phyloP scores from a whole-genome alignment of 2,329 filamentous ascomycete genomes.

The Penicillium sp. region DNA sequence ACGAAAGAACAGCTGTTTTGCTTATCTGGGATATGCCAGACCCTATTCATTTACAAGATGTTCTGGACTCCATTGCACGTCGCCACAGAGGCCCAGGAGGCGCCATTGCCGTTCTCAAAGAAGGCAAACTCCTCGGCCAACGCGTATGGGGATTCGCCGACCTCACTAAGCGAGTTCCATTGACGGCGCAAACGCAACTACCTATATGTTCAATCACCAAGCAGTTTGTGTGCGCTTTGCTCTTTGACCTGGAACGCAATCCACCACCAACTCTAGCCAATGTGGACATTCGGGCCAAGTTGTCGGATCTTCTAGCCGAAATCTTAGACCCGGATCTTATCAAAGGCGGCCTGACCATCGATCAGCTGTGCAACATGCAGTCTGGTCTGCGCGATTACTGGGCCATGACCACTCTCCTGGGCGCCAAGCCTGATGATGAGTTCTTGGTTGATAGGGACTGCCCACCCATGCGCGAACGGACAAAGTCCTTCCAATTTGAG shows the following conservation, averaged over 20 bases:
- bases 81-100: conserved; percentile 45
- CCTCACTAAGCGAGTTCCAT: conserved; percentile 38
- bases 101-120: conserved; percentile 43
- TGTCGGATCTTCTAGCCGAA: conserved; percentile 29
- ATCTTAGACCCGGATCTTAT: conserved; percentile 28
- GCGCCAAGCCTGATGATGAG: conserved; percentile 40
- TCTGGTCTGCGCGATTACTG: conserved; percentile 51
- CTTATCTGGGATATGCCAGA: conserved; percentile 6
- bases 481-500: conserved; percentile 43
- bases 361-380: conserved; percentile 44
- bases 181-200: conserved; percentile 39
- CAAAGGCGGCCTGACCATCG: conserved; percentile 35
- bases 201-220: conserved; percentile 53
- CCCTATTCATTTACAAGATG: conserved; percentile 10
- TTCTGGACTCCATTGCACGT: conserved; percentile 21
- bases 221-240: conserved; percentile 45
- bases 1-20: background rate
- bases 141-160: conserved; percentile 49
- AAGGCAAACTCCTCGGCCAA: conserved; percentile 44
- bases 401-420: conserved; percentile 48
- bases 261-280: conserved; percentile 31
- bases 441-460: conserved; percentile 40
- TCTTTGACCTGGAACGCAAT: conserved; percentile 39
- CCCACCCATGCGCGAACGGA: conserved; percentile 31
- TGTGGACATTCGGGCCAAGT: conserved; percentile 29